These are phyloP conservation scores for Amphibolis antarctica DNA, from an alignment of 106 monocot species.

Conservation along the genomic window DNA sequence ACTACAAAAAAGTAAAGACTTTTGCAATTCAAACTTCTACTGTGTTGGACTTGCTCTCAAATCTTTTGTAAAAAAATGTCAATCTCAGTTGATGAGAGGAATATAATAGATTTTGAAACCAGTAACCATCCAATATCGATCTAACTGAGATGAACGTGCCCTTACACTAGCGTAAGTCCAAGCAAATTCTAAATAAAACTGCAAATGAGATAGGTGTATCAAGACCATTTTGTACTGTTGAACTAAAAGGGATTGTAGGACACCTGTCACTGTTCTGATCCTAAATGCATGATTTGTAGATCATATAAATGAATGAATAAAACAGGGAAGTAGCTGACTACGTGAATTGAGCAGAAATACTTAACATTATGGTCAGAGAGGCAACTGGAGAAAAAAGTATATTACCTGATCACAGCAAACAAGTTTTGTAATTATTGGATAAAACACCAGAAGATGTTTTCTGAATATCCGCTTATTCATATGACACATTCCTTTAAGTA, in stretches of 20 bases:
- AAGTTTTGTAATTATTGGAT: conserved; percentile 72
- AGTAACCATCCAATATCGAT: too few species aligned
- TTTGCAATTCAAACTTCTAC: not conserved
- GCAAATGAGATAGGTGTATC: not conserved
- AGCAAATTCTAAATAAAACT: not conserved
- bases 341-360: not conserved
- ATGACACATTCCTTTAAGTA: conserved; percentile 59
- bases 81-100: too few species aligned
- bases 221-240: not conserved
- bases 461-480: conserved; percentile 65
- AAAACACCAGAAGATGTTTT: conserved; percentile 64
- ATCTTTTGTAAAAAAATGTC: too few species aligned
- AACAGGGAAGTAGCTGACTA: not conserved
- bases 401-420: conserved; percentile 85
- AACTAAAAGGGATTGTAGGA: not conserved
- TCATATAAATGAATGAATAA: not conserved
- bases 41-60: too few species aligned
- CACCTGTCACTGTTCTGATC: not conserved
- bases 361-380: not conserved
- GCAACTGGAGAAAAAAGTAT: not conserved
- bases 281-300: not conserved
- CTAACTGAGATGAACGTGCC: too few species aligned
- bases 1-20: not conserved
- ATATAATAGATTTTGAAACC: too few species aligned
- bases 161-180: too few species aligned